phyloP scores from a whole-genome alignment of 2,329 filamentous ascomycete genomes.

The Fusarium irregulare region DNA sequence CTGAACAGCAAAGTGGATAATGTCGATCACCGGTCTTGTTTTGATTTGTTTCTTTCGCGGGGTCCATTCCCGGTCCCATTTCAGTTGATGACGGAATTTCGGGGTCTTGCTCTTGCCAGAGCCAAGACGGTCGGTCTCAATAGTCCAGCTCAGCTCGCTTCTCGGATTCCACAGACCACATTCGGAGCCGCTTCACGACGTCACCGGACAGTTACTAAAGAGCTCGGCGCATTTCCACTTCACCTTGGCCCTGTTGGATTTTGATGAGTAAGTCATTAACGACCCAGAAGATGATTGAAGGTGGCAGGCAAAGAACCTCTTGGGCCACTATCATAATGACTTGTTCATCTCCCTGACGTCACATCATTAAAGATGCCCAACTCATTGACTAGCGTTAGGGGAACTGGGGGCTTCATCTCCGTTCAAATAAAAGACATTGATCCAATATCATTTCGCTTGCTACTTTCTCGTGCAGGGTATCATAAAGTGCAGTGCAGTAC shows the following conservation, averaged over 20 bases:
- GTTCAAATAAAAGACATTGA: conserved; percentile 18
- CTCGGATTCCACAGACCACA: background rate
- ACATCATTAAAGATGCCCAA: background rate
- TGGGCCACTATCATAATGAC: conserved; percentile 9
- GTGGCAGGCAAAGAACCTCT: conserved; percentile 5
- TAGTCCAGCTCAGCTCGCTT: conserved; percentile 3
- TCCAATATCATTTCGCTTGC: conserved; percentile 36
- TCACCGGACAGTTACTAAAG: conserved; percentile 8
- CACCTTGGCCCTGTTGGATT: background rate
- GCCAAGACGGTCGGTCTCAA: conserved; percentile 12
- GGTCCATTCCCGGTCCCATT: background rate
- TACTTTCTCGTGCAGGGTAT: conserved; percentile 42
- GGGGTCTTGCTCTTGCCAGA: background rate
- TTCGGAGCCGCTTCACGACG: conserved; percentile 21
- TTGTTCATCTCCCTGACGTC: conserved; percentile 25
- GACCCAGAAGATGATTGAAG: conserved; percentile 4
- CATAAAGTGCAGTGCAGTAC: conserved; percentile 33
- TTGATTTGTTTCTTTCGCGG: conserved; percentile 11
- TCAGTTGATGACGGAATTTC: conserved; percentile 31
- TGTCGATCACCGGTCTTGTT: conserved; percentile 25
- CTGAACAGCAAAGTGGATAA: conserved; percentile 22
- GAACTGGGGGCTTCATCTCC: conserved; percentile 12
- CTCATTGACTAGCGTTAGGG: conserved; percentile 4
- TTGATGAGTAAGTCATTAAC: conserved; percentile 10
- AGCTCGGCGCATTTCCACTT: conserved; percentile 11